A percentile compares a stretch with the other conserved stretches of the same genome.
Conservation (phyloP, 345 rosid genomes). For the Murraya koenigii region DNA sequence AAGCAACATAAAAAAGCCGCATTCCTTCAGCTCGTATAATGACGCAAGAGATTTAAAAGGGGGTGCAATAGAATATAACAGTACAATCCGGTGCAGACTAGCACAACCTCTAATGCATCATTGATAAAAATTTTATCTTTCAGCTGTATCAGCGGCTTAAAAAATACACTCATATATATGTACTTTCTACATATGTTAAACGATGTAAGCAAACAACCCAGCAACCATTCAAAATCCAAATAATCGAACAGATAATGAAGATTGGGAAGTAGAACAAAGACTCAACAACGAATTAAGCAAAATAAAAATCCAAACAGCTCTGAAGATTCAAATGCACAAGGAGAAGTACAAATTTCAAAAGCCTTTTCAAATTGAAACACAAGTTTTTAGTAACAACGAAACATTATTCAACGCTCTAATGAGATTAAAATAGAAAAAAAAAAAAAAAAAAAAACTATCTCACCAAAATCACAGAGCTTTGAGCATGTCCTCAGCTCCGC, state of each 20-base stretch:
- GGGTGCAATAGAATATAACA: not conserved
- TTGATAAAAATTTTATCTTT: no score
- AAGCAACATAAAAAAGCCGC: not conserved
- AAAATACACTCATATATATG: no score
- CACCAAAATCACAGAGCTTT: slow-evolving; percentile 50
- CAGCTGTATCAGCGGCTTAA: no score
- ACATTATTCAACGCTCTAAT: not conserved
- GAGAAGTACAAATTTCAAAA: not conserved
- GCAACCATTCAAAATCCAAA: no score
- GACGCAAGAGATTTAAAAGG: not conserved
- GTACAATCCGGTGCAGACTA: no score
- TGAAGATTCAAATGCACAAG: not conserved
- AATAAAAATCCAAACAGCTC: not conserved
- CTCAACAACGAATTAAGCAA: not conserved
- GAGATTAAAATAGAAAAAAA: not conserved
- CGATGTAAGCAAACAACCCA: no score
- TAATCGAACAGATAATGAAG: no score
- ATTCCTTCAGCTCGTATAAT: not conserved
- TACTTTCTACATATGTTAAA: no score
- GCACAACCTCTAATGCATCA: no score
- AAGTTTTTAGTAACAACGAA: no score
- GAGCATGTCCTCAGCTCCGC: slow-evolving; percentile 87
- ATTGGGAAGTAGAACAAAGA: no score
- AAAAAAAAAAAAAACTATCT: not conserved
- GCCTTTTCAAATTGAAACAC: not conserved